phyloP scores from a whole-genome alignment of 176 grass and related monocot genomes.

The Cenchrus americanus region DNA sequence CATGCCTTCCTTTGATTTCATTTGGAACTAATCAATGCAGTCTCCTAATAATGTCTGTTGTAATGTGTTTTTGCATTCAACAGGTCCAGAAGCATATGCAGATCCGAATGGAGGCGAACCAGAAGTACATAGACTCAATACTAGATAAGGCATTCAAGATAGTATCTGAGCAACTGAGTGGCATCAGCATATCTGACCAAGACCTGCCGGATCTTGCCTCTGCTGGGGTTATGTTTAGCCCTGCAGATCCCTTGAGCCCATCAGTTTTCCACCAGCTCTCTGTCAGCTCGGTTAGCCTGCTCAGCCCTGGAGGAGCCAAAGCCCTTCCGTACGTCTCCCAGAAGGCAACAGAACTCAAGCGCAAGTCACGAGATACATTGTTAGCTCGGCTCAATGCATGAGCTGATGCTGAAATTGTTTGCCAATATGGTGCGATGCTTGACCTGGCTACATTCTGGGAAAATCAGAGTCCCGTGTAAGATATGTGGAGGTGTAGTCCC shows the following conservation, averaged over 20 bases:
- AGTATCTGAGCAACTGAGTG: constrained; percentile 71
- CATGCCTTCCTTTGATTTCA: not conserved
- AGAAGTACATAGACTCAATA: constrained; percentile 75
- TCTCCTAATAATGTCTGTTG: not conserved
- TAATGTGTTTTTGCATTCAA: not conserved
- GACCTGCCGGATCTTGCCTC: constrained; percentile 43
- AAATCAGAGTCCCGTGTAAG: not conserved
- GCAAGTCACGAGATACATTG: constrained; percentile 24
- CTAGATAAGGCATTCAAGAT: constrained; percentile 74
- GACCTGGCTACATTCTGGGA: not conserved
- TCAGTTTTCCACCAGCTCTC: constrained; percentile 63
- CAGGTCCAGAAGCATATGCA: constrained; percentile 88
- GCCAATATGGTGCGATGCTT: not conserved
- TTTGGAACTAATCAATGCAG: not conserved
- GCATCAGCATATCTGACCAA: constrained; percentile 51
- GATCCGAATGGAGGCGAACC: constrained; percentile 70
- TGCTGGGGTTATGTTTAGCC: constrained; percentile 33
- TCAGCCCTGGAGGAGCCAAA: constrained; percentile 50
- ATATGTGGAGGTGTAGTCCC: not conserved
- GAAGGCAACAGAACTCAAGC: constrained; percentile 55
- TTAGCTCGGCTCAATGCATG: too few relatives aligned
- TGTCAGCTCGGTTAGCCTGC: constrained; percentile 57
- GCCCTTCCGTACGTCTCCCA: constrained; percentile 41
- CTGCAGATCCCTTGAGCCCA: constrained; percentile 50
- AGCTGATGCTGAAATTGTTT: not conserved